These are phyloP conservation scores for Monoraphidium neglectum DNA, from an alignment of 139 green algal genomes.

Conservation along the genomic window DNA sequence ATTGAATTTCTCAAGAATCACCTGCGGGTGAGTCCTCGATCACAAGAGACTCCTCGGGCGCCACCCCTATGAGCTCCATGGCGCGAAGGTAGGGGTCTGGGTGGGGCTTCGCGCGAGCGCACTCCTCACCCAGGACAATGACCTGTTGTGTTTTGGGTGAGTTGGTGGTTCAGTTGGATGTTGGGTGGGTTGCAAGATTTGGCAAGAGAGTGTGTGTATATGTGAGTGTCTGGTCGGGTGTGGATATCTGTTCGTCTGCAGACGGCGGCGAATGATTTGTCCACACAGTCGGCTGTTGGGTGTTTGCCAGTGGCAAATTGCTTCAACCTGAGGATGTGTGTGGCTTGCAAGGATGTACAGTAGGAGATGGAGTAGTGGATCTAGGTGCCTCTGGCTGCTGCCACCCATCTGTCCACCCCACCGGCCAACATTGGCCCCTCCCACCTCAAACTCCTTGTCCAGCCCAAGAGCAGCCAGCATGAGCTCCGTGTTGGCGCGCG, in stretches of 20 bases:
- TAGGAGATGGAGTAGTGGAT: too few relatives aligned
- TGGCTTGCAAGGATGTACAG: too few relatives aligned
- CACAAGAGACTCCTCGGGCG: conserved; percentile 28
- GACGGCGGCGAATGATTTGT: too few relatives aligned
- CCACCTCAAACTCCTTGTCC: conserved; percentile 59
- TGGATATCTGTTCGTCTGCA: not conserved
- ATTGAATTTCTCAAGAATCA: not conserved
- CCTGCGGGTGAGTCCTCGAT: conserved; percentile 58
- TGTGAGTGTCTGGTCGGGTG: not conserved
- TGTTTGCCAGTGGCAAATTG: too few relatives aligned
- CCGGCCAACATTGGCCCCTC: too few relatives aligned
- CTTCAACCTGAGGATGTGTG: too few relatives aligned
- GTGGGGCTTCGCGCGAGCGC: conserved; percentile 67
- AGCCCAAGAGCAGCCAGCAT: conserved; percentile 75
- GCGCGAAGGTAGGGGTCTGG: conserved; percentile 77
- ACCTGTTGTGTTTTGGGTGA: conserved; percentile 15
- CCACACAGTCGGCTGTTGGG: too few relatives aligned
- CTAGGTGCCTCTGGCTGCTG: too few relatives aligned
- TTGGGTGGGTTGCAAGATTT: too few relatives aligned
- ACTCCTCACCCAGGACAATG: conserved; percentile 70
- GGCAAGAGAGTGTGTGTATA: too few relatives aligned
- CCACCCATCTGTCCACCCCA: too few relatives aligned
- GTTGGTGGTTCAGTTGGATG: not conserved
- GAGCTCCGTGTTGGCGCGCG: conserved; percentile 68
- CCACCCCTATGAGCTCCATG: conserved; percentile 55